A percentile compares a stretch with the other conserved stretches of the same genome.
These are phyloP conservation scores for Flaveria sonorensis DNA, from an alignment of 129 eudicot genomes.

Conservation along the genomic window DNA sequence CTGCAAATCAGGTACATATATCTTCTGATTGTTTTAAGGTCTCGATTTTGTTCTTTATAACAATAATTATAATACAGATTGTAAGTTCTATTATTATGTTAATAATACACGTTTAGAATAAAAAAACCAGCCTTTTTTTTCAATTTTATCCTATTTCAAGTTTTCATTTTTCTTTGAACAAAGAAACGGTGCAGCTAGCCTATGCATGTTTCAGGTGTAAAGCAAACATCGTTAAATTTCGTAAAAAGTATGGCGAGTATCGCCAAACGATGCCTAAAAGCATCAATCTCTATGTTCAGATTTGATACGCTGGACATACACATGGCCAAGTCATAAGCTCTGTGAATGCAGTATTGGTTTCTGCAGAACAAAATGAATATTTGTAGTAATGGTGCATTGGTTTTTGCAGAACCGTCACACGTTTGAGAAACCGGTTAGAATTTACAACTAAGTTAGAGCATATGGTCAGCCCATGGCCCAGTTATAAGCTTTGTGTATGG, in stretches of 20 bases:
- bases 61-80: background rate
- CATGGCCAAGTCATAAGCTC: too few species aligned
- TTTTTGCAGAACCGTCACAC: conserved; percentile 76
- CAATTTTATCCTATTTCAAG: background rate
- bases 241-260: too few species aligned
- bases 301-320: too few species aligned
- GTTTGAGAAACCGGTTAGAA: conserved; percentile 76
- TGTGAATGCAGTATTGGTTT: too few species aligned
- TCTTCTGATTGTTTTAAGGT: background rate
- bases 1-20: conserved; percentile 64
- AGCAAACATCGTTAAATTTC: background rate
- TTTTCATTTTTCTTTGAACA: background rate
- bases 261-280: too few species aligned
- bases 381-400: conserved; percentile 17
- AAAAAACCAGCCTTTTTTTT: background rate
- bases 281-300: too few species aligned
- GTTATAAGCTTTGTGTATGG: conserved; percentile 14
- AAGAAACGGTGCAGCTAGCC: background rate
- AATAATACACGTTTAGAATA: background rate
- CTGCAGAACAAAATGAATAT: background rate
- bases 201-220: background rate
- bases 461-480: conserved; percentile 22
- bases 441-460: conserved; percentile 56
- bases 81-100: background rate
- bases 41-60: background rate